A percentile compares a stretch with the other conserved stretches of the same genome.
Conservation (phyloP, 2,329 filamentous ascomycete genomes). For the Diaporthe citriasiana region DNA sequence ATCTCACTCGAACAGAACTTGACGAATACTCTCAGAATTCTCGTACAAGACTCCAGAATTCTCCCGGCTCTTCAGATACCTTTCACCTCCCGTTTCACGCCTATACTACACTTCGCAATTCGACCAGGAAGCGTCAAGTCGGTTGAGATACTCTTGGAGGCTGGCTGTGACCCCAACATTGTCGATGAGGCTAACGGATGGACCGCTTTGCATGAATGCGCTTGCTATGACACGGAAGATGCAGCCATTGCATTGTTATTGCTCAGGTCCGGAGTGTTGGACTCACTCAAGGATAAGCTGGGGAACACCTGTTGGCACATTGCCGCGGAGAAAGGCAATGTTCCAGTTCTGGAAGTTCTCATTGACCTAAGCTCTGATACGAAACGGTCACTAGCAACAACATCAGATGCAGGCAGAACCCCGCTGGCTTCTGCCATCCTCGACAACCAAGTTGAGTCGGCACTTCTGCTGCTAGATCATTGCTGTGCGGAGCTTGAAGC, state of each 20-base stretch:
- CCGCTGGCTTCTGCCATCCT: background rate
- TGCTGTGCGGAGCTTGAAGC: fast-evolving
- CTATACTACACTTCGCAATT: background rate
- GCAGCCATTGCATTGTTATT: background rate
- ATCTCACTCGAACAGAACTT: background rate
- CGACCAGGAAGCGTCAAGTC: fast-evolving
- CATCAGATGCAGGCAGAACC: background rate
- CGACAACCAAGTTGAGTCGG: background rate
- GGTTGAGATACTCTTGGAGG: fast-evolving
- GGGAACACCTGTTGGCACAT: background rate
- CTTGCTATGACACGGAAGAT: fast-evolving
- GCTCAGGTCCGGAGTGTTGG: background rate
- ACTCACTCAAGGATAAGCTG: fast-evolving
- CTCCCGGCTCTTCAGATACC: background rate
- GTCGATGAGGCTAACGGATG: background rate
- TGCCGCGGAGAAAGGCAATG: background rate
- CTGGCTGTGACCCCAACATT: background rate
- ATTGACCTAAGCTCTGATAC: background rate
- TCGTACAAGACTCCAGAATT: background rate
- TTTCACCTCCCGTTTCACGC: fast-evolving
- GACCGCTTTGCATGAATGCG: background rate
- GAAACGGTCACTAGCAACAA: fast-evolving
- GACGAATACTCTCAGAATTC: background rate
- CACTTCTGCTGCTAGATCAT: background rate
- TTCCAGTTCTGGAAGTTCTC: background rate